Conservation (phyloP, 202 grass and related monocot genomes). For the Saccharum hybrid region DNA sequence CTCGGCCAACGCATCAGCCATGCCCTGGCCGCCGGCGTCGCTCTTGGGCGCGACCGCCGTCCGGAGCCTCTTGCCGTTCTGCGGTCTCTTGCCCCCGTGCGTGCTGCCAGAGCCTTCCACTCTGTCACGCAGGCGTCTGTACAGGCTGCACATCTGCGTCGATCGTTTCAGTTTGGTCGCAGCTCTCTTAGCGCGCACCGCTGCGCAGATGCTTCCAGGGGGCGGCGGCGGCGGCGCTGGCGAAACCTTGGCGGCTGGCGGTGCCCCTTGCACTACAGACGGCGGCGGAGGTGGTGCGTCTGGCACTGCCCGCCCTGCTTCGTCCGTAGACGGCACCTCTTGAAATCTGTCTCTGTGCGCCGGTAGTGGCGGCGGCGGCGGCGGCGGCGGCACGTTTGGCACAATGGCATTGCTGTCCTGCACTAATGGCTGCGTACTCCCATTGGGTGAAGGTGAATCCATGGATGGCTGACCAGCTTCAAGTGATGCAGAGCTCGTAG, state of each 20-base stretch:
- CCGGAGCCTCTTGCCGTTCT: conserved; percentile 42
- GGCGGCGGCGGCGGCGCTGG: conserved; percentile 52
- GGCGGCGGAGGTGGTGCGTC: background rate
- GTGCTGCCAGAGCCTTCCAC: conserved; percentile 58
- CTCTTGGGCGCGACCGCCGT: conserved; percentile 11
- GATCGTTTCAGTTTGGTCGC: conserved; percentile 72
- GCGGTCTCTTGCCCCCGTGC: conserved; percentile 31
- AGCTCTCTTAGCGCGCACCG: conserved; percentile 36
- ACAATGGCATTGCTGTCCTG: background rate
- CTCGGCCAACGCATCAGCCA: conserved; percentile 77
- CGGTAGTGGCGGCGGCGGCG: background rate
- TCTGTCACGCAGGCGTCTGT: conserved; percentile 60
- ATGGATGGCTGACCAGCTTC: background rate
- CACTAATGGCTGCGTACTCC: too few relatives aligned
- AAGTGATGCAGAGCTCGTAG: background rate
- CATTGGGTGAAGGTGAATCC: conserved; percentile 5
- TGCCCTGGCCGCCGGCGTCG: conserved; percentile 48
- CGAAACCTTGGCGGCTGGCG: background rate
- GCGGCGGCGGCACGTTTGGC: background rate
- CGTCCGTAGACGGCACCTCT: background rate
- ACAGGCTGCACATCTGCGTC: conserved; percentile 64
- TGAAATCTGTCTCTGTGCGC: background rate
- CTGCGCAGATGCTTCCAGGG: conserved; percentile 38
- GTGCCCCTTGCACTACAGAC: background rate
- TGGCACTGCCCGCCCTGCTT: background rate